Evolutionary conservation across 768 basidiomycete species (phyloP), one percentile per base, ranked within the genome.

Genomic region (Boletus sensibilis): DNA sequence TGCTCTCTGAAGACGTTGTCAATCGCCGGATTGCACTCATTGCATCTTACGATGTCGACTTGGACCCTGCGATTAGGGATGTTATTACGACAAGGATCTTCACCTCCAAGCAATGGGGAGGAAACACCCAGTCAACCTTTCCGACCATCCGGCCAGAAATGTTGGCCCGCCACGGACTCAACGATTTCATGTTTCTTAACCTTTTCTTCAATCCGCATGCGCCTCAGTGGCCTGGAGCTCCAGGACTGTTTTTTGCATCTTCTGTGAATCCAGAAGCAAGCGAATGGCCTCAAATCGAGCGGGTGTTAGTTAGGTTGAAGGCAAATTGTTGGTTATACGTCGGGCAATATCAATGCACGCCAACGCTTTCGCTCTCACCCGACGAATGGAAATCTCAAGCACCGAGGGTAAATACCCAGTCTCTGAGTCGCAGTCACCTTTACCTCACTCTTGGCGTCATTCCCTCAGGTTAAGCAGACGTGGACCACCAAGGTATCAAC

Each of bases 1-100:
- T 64, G n/a, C 60, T 67, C 25, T 64, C 57, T 2, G 63, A 64
- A 20, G 59, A 61, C 18, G 65, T 67, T 38, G 58, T 63, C 45
- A 43, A 55, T n/a, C 47, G 46, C 7, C 48, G 61, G 3, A n/a
- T 59, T 18, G 57, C 47, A 5, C 43, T 48, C 34, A 9, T 55
- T 6, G 37, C 55, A 2, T 38, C 53, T 20, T 55, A 41, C 21
- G 49, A 63, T 16, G 57, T 66, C 1, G 27, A 18, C 35, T 31
- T 64, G 23, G 65, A 64, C n/a, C 59, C 56, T 2, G 43, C 13
- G 0, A 53, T 57, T 38, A 56, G 61, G 40, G 59, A 66, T n/a
- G 62, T 58, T 0, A 66, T 56, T 6, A 66, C 64, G 1, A 58
- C 59, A 0, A 41, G 65, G 1, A 8, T 6, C 0, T 67, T 64